Evolutionary conservation across 495 filamentous ascomycete species (phyloP).

Genomic region (Apodospora peruviana): DNA sequence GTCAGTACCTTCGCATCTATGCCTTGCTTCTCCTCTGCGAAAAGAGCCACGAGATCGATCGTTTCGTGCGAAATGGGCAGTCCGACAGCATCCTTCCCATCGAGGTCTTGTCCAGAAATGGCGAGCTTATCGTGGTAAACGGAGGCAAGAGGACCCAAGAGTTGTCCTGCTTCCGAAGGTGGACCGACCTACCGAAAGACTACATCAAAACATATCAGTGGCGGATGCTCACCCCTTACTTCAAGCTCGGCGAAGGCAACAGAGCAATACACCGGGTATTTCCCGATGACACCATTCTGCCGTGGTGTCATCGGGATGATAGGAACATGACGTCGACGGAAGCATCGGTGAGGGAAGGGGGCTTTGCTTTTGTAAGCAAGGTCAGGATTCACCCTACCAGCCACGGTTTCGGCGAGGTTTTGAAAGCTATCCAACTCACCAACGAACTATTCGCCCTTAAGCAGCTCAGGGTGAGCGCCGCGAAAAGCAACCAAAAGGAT

Average conservation of each 20-base stretch:
- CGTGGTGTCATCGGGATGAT: neutral
- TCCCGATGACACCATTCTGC: neutral
- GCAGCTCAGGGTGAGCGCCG: conserved; percentile 5
- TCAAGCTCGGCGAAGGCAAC: neutral
- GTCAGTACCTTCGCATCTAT: neutral
- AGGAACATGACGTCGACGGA: neutral
- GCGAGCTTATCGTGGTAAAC: neutral
- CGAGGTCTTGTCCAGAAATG: neutral
- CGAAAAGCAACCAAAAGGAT: conserved; percentile 5
- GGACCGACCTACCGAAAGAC: neutral
- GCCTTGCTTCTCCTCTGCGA: neutral
- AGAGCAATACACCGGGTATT: neutral
- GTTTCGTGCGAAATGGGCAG: neutral
- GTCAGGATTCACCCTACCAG: neutral
- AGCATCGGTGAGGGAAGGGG: neutral
- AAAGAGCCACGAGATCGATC: neutral
- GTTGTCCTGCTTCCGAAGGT: neutral
- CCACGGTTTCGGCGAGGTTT: neutral
- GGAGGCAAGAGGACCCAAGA: neutral
- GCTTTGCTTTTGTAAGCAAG: neutral
- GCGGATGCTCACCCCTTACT: neutral
- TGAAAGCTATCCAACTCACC: neutral
- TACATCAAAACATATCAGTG: neutral
- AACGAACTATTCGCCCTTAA: conserved; percentile 1
- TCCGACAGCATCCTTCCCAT: neutral